Evolutionary conservation across 306 rosid genomes (phyloP).

Genomic region (Quercus mongolica): DNA sequence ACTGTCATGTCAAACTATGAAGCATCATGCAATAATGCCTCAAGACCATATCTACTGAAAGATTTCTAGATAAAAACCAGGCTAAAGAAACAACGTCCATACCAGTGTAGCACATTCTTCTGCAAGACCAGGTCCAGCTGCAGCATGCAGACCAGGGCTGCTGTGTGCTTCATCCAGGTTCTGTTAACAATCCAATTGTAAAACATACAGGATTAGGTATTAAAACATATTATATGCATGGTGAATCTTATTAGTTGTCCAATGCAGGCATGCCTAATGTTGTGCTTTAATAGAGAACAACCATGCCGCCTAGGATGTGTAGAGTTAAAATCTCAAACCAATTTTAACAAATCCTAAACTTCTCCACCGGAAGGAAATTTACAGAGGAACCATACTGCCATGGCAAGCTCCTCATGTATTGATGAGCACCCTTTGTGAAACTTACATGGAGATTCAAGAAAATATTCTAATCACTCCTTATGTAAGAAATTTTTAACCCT

Average conservation of each 20-base stretch:
- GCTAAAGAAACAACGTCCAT: slow-evolving; percentile 18
- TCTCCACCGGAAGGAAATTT: too few species aligned
- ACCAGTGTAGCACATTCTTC: slow-evolving; percentile 97
- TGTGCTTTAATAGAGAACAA: slow-evolving; percentile 11
- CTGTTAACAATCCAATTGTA: slow-evolving; percentile 43
- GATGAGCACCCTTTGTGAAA: too few species aligned
- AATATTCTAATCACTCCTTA: too few species aligned
- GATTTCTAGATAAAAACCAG: slow-evolving; percentile 6
- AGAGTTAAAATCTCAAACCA: slow-evolving; percentile 8
- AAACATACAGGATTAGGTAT: slow-evolving; percentile 12
- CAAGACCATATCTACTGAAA: slow-evolving; percentile 10
- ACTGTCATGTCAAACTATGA: background rate
- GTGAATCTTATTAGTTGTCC: background rate
- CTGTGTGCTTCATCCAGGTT: slow-evolving; percentile 95
- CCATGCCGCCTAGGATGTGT: slow-evolving; percentile 1
- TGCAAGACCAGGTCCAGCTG: slow-evolving; percentile 97
- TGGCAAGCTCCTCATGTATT: too few species aligned
- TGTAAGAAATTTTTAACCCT: too few species aligned
- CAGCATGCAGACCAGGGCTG: slow-evolving; percentile 91
- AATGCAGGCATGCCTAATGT: slow-evolving; percentile 15
- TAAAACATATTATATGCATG: slow-evolving; percentile 2
- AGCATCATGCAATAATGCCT: background rate
- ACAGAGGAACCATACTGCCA: too few species aligned
- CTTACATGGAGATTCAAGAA: too few species aligned
- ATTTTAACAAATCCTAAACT: background rate